Percentiles rank a stretch among this genome's conserved stretches.
phyloP scores from a whole-genome alignment of 2,329 filamentous ascomycete species.

The Penicillium frequentans region DNA sequence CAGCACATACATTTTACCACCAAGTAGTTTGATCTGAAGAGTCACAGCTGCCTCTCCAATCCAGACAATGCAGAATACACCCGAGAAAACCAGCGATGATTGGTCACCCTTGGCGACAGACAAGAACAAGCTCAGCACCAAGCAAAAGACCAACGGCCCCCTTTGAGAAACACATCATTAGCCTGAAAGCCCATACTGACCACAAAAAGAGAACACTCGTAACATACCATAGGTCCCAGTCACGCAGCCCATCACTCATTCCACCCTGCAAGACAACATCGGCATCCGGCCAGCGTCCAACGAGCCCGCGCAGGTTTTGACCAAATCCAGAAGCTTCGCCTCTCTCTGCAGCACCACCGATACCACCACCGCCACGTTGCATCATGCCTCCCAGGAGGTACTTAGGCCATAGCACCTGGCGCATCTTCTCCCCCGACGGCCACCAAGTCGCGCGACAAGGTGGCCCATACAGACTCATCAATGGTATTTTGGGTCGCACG shows the following conservation, averaged over 20 bases:
- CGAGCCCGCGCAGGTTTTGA: slow-evolving; percentile 53
- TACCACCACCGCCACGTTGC: slow-evolving; percentile 55
- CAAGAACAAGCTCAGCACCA: slow-evolving; percentile 82
- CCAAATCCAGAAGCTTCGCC: slow-evolving; percentile 52
- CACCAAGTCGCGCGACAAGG: slow-evolving; percentile 84
- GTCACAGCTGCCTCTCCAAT: slow-evolving; percentile 95
- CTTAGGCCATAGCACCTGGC: slow-evolving; percentile 92
- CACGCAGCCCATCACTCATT: slow-evolving; percentile 86
- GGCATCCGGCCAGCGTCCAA: slow-evolving; percentile 67
- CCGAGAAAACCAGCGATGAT: slow-evolving; percentile 86
- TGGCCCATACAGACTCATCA: slow-evolving; percentile 96
- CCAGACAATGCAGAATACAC: slow-evolving; percentile 96
- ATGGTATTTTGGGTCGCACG: slow-evolving; percentile 88
- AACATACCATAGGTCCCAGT: slow-evolving; percentile 89
- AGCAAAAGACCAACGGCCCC: slow-evolving; percentile 92
- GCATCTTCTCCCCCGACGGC: slow-evolving; percentile 98
- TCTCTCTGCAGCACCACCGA: slow-evolving; percentile 57
- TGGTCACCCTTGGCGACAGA: slow-evolving; percentile 80
- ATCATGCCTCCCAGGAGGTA: slow-evolving; percentile 77
- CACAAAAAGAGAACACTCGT: background rate
- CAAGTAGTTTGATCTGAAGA: slow-evolving; percentile 93
- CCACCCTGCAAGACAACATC: slow-evolving; percentile 64
- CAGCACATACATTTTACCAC: slow-evolving; percentile 85
- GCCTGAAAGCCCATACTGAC: background rate
- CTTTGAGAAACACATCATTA: slow-evolving; percentile 33